These are phyloP conservation scores for Knufia fluminis DNA, from an alignment of 2,329 filamentous ascomycete genomes.

Conservation along the genomic window DNA sequence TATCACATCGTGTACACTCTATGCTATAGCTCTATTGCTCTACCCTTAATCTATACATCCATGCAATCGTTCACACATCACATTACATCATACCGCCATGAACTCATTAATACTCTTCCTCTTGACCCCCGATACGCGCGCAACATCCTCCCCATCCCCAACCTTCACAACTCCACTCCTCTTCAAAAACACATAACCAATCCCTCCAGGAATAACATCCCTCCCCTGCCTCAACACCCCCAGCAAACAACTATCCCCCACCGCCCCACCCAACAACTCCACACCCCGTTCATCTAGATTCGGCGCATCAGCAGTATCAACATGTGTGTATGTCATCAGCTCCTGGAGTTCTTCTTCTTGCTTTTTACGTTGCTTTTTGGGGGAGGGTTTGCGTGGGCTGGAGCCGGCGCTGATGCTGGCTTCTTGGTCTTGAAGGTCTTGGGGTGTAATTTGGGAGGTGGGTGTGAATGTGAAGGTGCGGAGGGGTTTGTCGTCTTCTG, in stretches of 20 bases:
- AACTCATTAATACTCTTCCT: neutral
- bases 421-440: slow-evolving; percentile 7
- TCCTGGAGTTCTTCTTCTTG: slow-evolving; percentile 34
- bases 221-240: slow-evolving; percentile 15
- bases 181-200: slow-evolving; percentile 22
- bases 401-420: slow-evolving; percentile 1
- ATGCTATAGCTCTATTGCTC: too few species aligned
- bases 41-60: too few species aligned
- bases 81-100: neutral
- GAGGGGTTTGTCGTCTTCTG: slow-evolving; percentile 10
- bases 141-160: neutral
- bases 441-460: slow-evolving; percentile 9
- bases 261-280: slow-evolving; percentile 3
- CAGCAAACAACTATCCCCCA: slow-evolving; percentile 21
- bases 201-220: slow-evolving; percentile 15
- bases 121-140: neutral
- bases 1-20: too few species aligned
- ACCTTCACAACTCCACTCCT: neutral
- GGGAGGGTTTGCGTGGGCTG: slow-evolving; percentile 11
- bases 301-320: slow-evolving; percentile 30
- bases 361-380: slow-evolving; percentile 22
- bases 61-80: too few species aligned
- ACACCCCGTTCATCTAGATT: slow-evolving; percentile 7
- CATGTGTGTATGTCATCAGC: slow-evolving; percentile 35
- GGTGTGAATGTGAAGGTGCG: slow-evolving; percentile 12